Evolutionary conservation across 2,329 filamentous ascomycete species (phyloP), one percentile per base, ranked within the genome.

Genomic region (Beauveria medogensis): DNA sequence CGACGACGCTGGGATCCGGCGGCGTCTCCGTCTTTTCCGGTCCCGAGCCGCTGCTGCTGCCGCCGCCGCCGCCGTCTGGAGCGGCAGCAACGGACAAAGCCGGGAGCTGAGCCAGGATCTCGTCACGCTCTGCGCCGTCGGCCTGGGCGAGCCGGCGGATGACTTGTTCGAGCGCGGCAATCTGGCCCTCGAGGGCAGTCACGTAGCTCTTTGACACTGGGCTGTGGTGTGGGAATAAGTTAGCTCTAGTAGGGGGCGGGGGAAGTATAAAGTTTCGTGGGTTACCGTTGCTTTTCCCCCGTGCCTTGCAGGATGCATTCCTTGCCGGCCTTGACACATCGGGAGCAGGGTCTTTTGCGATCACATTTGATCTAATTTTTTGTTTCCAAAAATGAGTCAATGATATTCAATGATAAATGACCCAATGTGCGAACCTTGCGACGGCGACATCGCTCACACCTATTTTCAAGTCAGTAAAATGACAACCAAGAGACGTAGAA

Each of bases 311-410:
- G 69, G n/a, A 72, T 69, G 63, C 76, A 78, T 50, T 76, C 72
- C 9, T 70, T 72, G 22, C 71, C 70, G 7, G 74, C 73, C 64
- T 76, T 75, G 65, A 71, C 67, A 64, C 81, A 83, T 62, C 77
- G 77, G 37, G 75, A 75, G 65, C 81, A 83, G 14, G 81, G 81
- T 16, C 74, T 69, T 51, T 75, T 75, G 3, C 80, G 77, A 66
- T 82, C 77, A 67, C 81, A 83, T 71, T 81, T 83, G 43, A 83
- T 77, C 74, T 82, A 18, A 53, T 8, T 8, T 54, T 9, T 2
- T 43, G 3, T n/a, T 18, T 18, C 18, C 40, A 30, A 24, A 18
- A 26, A 28, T 40, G 75, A 64, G 73, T 73, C 63, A 67, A 66
- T 26, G 30, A 48, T 40, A 52, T 1, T 7, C 1, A 47, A 14